Base-by-base conservation (phyloP, 805 yeast genomes). In the Cephaloascus albidus region DNA sequence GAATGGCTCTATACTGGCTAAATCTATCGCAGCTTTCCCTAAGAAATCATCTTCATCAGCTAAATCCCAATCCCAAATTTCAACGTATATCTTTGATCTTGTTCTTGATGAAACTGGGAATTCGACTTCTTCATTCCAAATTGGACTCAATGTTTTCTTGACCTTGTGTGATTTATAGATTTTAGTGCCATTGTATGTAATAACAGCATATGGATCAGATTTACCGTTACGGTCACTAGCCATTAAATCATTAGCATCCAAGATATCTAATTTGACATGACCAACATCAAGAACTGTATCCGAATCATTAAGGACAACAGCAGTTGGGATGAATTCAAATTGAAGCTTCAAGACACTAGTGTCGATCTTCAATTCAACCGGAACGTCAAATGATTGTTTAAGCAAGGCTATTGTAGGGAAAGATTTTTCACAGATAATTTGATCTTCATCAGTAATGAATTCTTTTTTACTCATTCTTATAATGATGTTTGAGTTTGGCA, bases 271-370 rank as follows among this genome's bases (percentile, higher is more conserved):
- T 35, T 70, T 65, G 37, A 84, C 54, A 10, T 63, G 46, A 50
- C 94, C 94, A 18, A 86, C 82, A 53, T 85, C 90, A 43, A 67
- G 52, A 43, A 82, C 69, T 4, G 82, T 69, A 49, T 84, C 93
- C 18, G 72, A 59, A 10, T 73, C 68, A 20, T 78, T 74, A 41
- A 81, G 55, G 41, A 68, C 64, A 28, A 68, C 63, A 0, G 72
- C 63, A 3, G 82, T 57, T 30, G 94, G 93, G 43, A 72, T 61
- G 50, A 68, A 84, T 47, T 79, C 80, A 40, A 80, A 61, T 54
- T 73, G 74, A 10, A 81, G 53, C 23, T 52, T 56, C 20, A 83
- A 30, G 1, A 54, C 46, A 40, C 70, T 65, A n/a, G 55, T 57
- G 33, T 65, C 64, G 26, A 81, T 48, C 2, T 57, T 57, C 20